phyloP scores from a whole-genome alignment of 106 monocot genomes.

The Dioscorea alata region DNA sequence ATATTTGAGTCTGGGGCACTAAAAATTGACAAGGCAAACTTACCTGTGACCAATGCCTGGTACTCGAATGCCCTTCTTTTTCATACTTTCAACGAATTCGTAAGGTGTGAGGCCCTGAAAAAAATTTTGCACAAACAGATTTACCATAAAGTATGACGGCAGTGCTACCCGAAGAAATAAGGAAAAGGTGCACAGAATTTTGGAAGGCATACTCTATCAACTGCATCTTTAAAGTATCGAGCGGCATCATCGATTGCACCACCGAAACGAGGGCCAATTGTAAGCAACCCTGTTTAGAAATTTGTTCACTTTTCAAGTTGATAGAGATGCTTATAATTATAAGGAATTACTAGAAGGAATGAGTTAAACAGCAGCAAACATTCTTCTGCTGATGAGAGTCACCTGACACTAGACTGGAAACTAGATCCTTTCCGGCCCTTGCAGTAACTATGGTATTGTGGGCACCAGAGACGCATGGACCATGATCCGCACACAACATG shows the following conservation, averaged over 20 bases:
- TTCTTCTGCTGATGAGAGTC: not conserved
- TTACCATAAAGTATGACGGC: too few relatives aligned
- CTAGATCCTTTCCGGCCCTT: conserved; percentile 95
- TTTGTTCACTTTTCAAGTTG: not conserved
- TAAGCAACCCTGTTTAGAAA: conserved; percentile 66
- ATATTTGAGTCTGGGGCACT: too few relatives aligned
- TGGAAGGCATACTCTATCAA: conserved; percentile 57
- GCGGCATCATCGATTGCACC: conserved; percentile 99
- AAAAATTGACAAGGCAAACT: not conserved
- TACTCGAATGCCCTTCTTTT: conserved; percentile 97
- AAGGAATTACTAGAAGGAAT: not conserved
- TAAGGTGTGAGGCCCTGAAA: conserved; percentile 81
- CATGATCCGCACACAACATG: conserved; percentile 98
- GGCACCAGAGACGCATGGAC: conserved; percentile 98
- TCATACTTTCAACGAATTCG: conserved; percentile 97
- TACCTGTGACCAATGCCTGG: conserved; percentile 99
- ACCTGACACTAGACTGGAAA: conserved; percentile 98
- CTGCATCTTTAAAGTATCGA: conserved; percentile 94
- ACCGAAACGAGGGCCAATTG: conserved; percentile 98
- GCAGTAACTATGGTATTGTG: conserved; percentile 97
- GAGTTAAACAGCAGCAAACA: not conserved
- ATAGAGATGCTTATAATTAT: not conserved
- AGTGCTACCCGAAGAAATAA: too few relatives aligned
- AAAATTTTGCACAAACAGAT: not conserved
- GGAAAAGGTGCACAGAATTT: too few relatives aligned